Percentiles rank a stretch among this genome's conserved stretches.
These are phyloP conservation scores for Chlamydomonas reinhardtii DNA, from an alignment of 163 green algal species.

Conservation along the genomic window DNA sequence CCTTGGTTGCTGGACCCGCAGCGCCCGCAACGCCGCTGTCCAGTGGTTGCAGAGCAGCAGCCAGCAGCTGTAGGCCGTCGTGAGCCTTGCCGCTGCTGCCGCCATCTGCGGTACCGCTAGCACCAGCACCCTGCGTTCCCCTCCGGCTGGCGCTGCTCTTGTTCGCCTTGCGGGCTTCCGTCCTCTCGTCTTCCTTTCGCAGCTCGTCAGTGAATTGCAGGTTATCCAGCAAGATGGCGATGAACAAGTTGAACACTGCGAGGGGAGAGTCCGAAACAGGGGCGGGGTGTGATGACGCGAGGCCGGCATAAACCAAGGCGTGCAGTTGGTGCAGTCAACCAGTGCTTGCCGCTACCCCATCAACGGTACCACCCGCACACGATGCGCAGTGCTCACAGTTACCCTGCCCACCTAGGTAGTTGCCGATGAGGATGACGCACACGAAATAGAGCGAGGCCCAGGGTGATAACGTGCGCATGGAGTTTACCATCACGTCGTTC, in stretches of 20 bases:
- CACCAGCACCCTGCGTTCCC: too few relatives aligned
- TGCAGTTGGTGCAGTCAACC: too few relatives aligned
- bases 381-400: too few relatives aligned
- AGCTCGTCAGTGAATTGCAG: neutral
- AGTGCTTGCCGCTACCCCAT: too few relatives aligned
- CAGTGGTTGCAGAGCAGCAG: too few relatives aligned
- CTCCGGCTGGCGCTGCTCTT: too few relatives aligned
- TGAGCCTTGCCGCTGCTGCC: neutral
- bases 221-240: constrained; percentile 85
- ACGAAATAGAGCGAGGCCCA: constrained; percentile 75
- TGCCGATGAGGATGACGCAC: constrained; percentile 72
- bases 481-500: constrained; percentile 71
- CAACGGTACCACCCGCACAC: too few relatives aligned
- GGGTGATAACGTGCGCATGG: constrained; percentile 58
- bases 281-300: too few relatives aligned
- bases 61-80: too few relatives aligned
- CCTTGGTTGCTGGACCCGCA: neutral
- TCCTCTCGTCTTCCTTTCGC: too few relatives aligned
- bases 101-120: neutral
- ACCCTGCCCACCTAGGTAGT: constrained; percentile 64
- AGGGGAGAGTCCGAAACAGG: constrained; percentile 77
- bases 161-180: too few relatives aligned
- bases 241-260: constrained; percentile 81
- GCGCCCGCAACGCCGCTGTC: neutral
- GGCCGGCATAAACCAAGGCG: too few relatives aligned